Evolutionary conservation across 768 basidiomycete species (phyloP), one percentile per base, ranked within the genome.

Genomic region (Leccinum variicolor): DNA sequence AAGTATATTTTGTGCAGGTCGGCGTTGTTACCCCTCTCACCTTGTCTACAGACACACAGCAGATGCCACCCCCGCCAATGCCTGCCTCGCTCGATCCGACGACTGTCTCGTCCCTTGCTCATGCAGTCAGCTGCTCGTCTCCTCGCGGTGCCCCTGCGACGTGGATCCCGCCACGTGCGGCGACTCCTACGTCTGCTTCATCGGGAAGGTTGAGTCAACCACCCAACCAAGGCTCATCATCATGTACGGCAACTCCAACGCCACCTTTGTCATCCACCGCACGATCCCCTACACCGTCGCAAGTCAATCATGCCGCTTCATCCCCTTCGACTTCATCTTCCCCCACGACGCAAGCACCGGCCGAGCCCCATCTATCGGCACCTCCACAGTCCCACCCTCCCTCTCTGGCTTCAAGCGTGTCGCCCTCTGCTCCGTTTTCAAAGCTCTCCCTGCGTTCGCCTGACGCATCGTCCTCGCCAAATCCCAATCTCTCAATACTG

Each of bases 61-160:
- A 72, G 15, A 78, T 80, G 83, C 81, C 82, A 5, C 82, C 82
- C 6, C 80, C 81, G 21, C 78, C 78, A 1, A 74, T 82, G 66
- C 80, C 81, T 6, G 75, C 77, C 17, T 68, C 75, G 11, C 64
- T 76, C 25, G 76, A 81, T 57, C 74, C 77, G 5, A 76, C 77
- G 29, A 73, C 75, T 4, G 58, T 74, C 29, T 69, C 70, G 19
- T 71, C 73, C 50, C 67, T 73, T 34, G 55, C 50, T 9, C 64
- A 55, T 29, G 51, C 50, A 4, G 55, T 23, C 11, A 59, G 64
- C 33, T 57, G 66, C 4, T 25, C 34, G n/a, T 69, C 69, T 21
- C 69, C 69, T 31, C 66, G 61, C 10, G 54, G 54, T 29, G 53
- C 60, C 46, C 14, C 64, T 43, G 52, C 54, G n/a, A 50, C 61